Base-by-base conservation (phyloP, 768 basidiomycete species). In the Strobilomyces dryophilus region DNA sequence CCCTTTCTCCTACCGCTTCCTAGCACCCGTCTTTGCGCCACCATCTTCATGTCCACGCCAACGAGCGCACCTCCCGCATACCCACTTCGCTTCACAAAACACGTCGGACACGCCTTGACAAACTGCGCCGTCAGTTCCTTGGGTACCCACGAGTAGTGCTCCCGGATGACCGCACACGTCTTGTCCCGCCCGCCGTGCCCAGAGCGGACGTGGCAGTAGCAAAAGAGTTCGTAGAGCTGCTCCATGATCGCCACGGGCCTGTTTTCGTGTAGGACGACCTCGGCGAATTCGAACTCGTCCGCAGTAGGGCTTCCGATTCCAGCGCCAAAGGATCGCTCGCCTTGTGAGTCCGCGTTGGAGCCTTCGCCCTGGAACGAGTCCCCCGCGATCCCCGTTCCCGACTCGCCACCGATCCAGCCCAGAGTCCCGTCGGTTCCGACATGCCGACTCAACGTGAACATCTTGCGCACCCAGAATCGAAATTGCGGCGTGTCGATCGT, bases 391-490 rank as follows among this genome's bases (percentile, higher is more conserved):
- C 4, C 27, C 36, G 24, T 4, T n/a, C 15, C 36, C 20, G 15
- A 15, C 47, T 45, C 20, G 49, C 58, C 65, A 21, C 63, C 56
- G 20, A 59, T 51, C 29, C 45, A 66, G 53, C 43, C 62, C 51
- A 21, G 52, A 29, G 20, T 9, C 54, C 8, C 10, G 0, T 8
- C 49, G 7, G 8, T 10, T 2, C 24, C 48, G 64, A 50, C 35
- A 4, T n/a, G 56, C 41, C 71, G 71, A 58, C 76, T 74, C 8
- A 85, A 61, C 41, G 68, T 73, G 65, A 92, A 92, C 83, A 86
- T 90, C 74, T 87, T 88, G 61, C 87, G 83, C 12, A 83, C 88
- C 89, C 89, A 91, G 69, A 84, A 89, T 39, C 87, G 79, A 66
- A 90, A 91, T 62, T 89, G 87, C 1, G 87, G 78, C 2, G 80